Evolutionary conservation across 129 eudicot species (phyloP), one percentile per base, ranked within the genome.

Genomic region (Helianthus tuberosus): DNA sequence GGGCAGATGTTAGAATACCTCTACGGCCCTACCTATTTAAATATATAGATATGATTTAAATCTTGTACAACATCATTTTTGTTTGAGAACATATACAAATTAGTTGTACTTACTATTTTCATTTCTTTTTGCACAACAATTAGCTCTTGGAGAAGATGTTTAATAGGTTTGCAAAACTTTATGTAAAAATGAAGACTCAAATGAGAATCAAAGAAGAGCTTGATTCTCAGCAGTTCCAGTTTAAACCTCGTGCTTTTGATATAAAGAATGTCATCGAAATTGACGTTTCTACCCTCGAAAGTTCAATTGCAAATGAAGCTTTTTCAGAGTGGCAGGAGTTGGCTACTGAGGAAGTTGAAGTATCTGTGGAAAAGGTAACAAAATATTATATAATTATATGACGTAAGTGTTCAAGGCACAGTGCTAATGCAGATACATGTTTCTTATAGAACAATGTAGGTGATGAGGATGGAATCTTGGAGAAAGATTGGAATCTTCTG

Each of bases 281-380:
- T 80, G 97, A 88, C 66, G 72, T 86, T 51, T 81, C 99, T 38
- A 32, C 80, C 53, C 85, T 84, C 5, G 83, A 79, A n/a, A 79
- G 74, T 77, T 81, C 83, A 17, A 69, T 87, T 60, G 32, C 82
- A 44, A 83, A 66, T 66, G 96, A 87, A 53, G 79, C 84, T 62
- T 88, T 90, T 47, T 78, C 77, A 44, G 97, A 95, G 79, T 91
- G 99, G 99, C 87, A 87, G 78, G 97, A 95, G 52, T 77, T 80
- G 65, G 84, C 87, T 51, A 49, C 80, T 17, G 96, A 77, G 64
- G 91, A 87, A 70, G 91, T 79, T 35, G 89, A 86, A 73, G 96
- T 73, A 43, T 64, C 77, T 35, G 75, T 54, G 75, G 89, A 80
- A 59, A 74, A 71, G 86, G 94, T 91, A 71, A 81, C 32, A 27